Percentiles rank a stretch among this genome's conserved stretches.
Evolutionary conservation across 805 yeast species (phyloP).

Genomic region (Yarrowia sp.): DNA sequence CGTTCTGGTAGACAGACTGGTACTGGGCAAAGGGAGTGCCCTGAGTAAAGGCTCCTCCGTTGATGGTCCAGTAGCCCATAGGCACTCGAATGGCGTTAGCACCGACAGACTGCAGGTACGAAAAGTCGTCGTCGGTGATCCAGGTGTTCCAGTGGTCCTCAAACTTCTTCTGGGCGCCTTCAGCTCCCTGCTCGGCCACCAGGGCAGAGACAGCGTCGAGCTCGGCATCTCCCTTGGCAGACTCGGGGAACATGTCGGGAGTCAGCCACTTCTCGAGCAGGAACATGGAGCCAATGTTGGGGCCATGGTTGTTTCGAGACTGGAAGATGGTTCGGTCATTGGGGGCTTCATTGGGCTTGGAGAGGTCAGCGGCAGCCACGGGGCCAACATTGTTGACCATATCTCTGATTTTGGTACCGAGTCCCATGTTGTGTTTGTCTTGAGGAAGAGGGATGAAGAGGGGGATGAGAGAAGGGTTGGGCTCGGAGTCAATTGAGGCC

Average conservation of each 20-base stretch:
- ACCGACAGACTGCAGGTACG: slow-evolving; percentile 62
- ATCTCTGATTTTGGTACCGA: slow-evolving; percentile 9
- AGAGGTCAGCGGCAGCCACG: slow-evolving; percentile 23
- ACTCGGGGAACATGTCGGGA: slow-evolving; percentile 50
- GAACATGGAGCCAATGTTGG: slow-evolving; percentile 79
- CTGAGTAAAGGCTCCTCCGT: slow-evolving; percentile 54
- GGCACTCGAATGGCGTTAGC: slow-evolving; percentile 86
- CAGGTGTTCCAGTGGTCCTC: slow-evolving; percentile 67
- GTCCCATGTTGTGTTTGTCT: slow-evolving; percentile 4
- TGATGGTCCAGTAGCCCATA: slow-evolving; percentile 87
- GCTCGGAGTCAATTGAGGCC: slow-evolving; percentile 21
- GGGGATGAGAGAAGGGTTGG: slow-evolving; percentile 13
- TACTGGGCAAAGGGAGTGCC: slow-evolving; percentile 63
- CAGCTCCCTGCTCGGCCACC: slow-evolving; percentile 51
- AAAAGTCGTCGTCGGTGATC: slow-evolving; percentile 71
- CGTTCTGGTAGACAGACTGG: slow-evolving; percentile 55
- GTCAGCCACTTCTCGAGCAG: slow-evolving; percentile 69
- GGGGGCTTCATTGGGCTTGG: slow-evolving; percentile 38
- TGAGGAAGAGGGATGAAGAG: not conserved
- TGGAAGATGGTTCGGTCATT: slow-evolving; percentile 38
- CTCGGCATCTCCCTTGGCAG: slow-evolving; percentile 57
- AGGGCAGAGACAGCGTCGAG: slow-evolving; percentile 62
- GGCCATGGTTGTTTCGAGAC: slow-evolving; percentile 63
- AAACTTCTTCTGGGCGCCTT: slow-evolving; percentile 50
- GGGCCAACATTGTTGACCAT: slow-evolving; percentile 21